Evolutionary conservation across 306 rosid genomes (phyloP).

Genomic region (Abrus pulchellus): DNA sequence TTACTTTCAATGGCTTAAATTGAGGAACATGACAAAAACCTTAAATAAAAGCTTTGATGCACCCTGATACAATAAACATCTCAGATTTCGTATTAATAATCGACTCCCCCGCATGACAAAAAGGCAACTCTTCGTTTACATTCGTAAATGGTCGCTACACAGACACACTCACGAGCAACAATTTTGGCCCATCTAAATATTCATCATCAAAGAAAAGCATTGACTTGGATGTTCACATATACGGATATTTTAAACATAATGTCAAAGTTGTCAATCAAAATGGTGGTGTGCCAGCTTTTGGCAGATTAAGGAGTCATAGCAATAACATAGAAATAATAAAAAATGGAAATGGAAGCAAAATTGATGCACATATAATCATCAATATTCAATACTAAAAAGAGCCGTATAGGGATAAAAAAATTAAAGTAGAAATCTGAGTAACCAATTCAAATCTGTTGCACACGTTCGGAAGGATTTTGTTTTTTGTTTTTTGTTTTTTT

Average conservation of each 20-base stretch:
- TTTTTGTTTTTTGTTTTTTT: too few species aligned
- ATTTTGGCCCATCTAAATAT: neutral
- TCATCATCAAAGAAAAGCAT: neutral
- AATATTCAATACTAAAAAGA: neutral
- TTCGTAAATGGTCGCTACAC: neutral
- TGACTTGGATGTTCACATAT: neutral
- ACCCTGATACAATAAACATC: constrained; percentile 18
- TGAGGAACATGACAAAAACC: too few species aligned
- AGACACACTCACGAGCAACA: constrained; percentile 8
- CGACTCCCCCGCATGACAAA: neutral
- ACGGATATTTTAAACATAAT: neutral
- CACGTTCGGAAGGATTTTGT: too few species aligned
- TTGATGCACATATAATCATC: neutral
- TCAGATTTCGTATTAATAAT: constrained; percentile 13
- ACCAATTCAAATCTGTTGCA: too few species aligned
- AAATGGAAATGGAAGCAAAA: neutral
- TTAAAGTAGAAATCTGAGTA: neutral
- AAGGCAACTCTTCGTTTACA: neutral
- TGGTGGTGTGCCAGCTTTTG: constrained; percentile 13
- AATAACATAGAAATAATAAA: neutral
- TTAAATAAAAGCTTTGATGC: neutral
- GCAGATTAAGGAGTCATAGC: neutral
- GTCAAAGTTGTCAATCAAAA: neutral
- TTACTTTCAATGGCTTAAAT: too few species aligned
- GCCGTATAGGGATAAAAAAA: neutral